Conservation (phyloP, 306 rosid genomes). For the Fragaria ananassa region DNA sequence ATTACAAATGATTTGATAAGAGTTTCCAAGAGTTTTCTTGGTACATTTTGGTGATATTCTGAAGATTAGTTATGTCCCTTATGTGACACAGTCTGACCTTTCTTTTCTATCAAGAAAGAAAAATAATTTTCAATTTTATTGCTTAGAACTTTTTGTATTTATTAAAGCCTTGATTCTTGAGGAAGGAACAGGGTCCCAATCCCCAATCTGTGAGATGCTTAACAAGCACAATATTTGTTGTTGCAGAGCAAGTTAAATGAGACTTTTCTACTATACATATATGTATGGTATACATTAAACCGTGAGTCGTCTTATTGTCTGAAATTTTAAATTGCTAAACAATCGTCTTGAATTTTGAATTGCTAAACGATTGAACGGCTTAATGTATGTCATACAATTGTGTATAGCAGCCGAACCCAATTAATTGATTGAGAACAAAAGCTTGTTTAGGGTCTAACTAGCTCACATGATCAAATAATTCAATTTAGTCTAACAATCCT, state of each 20-base stretch:
- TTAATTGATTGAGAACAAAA: background rate
- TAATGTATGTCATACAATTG: no score
- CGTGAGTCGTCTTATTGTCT: no score
- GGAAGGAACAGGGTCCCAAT: background rate
- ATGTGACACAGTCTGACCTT: background rate
- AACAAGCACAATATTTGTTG: no score
- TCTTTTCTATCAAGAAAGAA: background rate
- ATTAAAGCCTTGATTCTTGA: background rate
- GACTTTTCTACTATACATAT: no score
- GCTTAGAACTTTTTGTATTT: background rate
- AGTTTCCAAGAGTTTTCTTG: no score
- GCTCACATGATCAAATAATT: conserved; percentile 1
- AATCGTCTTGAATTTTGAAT: no score
- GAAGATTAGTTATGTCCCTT: background rate
- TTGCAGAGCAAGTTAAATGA: no score
- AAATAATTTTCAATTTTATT: background rate
- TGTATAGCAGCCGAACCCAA: no score
- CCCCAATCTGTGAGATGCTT: background rate
- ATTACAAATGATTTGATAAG: background rate
- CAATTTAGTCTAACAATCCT: background rate
- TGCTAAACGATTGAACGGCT: no score
- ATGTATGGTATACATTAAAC: no score
- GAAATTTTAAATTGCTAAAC: no score
- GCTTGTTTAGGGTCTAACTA: background rate
- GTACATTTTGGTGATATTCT: background rate